Evolutionary conservation across 345 rosid genomes (phyloP).

Genomic region (Populus ilicifolia): DNA sequence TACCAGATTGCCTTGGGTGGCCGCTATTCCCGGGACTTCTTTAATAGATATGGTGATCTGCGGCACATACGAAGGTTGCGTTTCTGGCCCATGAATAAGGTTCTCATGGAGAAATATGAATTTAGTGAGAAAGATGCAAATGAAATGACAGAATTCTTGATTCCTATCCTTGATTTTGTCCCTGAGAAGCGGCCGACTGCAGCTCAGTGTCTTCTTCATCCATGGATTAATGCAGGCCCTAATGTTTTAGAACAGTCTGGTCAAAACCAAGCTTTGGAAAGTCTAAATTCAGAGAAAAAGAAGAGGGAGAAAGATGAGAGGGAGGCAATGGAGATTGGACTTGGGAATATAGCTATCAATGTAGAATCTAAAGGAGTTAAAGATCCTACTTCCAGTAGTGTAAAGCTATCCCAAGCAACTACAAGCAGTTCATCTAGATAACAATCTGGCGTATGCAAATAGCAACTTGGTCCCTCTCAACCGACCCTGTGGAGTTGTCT

Average conservation of each 20-base stretch:
- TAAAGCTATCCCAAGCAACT: slow-evolving; percentile 26
- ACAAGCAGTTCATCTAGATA: slow-evolving; percentile 29
- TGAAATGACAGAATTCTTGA: slow-evolving; percentile 51
- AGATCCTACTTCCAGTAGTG: slow-evolving; percentile 27
- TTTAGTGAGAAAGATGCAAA: slow-evolving; percentile 57
- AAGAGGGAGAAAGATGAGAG: slow-evolving; percentile 46
- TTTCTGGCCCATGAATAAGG: slow-evolving; percentile 67
- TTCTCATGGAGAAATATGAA: slow-evolving; percentile 60
- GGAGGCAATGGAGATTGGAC: slow-evolving; percentile 56
- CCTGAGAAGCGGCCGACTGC: slow-evolving; percentile 72
- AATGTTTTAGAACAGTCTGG: slow-evolving; percentile 35
- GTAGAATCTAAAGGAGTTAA: slow-evolving; percentile 34
- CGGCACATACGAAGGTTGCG: slow-evolving; percentile 69
- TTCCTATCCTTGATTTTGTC: slow-evolving; percentile 65
- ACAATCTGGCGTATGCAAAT: background rate
- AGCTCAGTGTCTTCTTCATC: slow-evolving; percentile 65
- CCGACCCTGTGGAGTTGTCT: background rate
- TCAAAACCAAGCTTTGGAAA: slow-evolving; percentile 27
- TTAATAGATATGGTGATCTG: slow-evolving; percentile 65
- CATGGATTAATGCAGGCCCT: slow-evolving; percentile 54
- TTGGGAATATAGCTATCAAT: slow-evolving; percentile 55
- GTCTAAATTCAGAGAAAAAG: slow-evolving; percentile 22
- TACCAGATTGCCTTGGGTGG: slow-evolving; percentile 68
- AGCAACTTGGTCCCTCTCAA: background rate
- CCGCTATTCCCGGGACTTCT: slow-evolving; percentile 62